Conservation (phyloP, 202 grass and related monocot species). For the Alloteropsis angusta region DNA sequence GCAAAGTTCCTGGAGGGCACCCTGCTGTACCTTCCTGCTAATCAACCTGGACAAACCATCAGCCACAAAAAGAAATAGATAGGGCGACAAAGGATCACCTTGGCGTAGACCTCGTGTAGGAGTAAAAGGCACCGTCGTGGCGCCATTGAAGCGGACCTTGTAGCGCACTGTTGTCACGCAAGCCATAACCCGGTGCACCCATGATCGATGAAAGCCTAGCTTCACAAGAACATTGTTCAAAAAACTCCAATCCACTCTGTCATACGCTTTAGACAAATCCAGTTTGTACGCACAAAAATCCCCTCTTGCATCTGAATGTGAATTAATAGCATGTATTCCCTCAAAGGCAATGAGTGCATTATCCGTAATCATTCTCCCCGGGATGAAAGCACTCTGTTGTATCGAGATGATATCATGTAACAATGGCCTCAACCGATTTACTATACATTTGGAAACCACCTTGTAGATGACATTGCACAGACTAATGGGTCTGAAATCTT, state of each 20-base stretch:
- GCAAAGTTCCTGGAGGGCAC: too few relatives aligned
- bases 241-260: background rate
- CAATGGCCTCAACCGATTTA: too few relatives aligned
- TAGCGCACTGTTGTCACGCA: background rate
- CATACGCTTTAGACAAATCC: background rate
- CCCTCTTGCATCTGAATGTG: too few relatives aligned
- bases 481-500: too few relatives aligned
- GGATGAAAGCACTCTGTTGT: too few relatives aligned
- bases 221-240: background rate
- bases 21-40: too few relatives aligned
- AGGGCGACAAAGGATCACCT: background rate
- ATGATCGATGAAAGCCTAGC: background rate
- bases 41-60: background rate
- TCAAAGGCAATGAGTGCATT: too few relatives aligned
- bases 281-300: background rate
- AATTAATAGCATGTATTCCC: too few relatives aligned
- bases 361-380: too few relatives aligned
- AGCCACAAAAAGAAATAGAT: background rate
- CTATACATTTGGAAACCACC: too few relatives aligned
- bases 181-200: background rate
- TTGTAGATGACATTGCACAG: too few relatives aligned
- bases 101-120: background rate
- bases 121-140: background rate
- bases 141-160: background rate
- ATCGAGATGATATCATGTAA: too few relatives aligned